Evolutionary conservation across 352 stramenopile genomes (phyloP).

Genomic region (Elongisporangium senticosum): DNA sequence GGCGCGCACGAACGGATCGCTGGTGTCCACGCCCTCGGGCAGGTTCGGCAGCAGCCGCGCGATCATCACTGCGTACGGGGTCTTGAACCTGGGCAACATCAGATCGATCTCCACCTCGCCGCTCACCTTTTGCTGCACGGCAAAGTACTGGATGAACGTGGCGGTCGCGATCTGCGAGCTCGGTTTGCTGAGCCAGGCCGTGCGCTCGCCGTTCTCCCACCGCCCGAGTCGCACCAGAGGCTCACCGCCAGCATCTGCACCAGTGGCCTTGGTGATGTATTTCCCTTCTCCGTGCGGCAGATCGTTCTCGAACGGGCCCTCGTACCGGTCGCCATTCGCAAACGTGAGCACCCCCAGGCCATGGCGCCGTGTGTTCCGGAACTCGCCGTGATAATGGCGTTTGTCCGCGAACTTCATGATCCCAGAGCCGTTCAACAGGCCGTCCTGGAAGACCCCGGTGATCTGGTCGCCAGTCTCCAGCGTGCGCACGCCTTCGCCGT

Average conservation of each 20-base stretch:
- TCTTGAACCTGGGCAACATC: conserved; percentile 56
- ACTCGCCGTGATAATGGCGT: conserved; percentile 61
- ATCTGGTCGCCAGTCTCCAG: conserved; percentile 58
- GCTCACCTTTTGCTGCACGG: conserved; percentile 22
- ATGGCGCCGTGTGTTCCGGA: conserved; percentile 53
- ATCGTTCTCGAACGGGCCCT: conserved; percentile 84
- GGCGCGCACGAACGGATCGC: conserved; percentile 63
- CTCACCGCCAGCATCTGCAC: conserved; percentile 22
- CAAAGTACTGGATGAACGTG: conserved; percentile 79
- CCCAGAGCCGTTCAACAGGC: conserved; percentile 47
- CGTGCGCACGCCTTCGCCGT: conserved; percentile 59
- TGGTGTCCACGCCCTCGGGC: conserved; percentile 59
- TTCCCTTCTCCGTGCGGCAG: conserved; percentile 82
- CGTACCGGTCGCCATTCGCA: conserved; percentile 86
- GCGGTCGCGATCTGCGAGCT: conserved; percentile 64
- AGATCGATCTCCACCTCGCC: conserved; percentile 66
- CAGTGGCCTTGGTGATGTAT: conserved; percentile 30
- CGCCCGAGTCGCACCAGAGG: conserved; percentile 53
- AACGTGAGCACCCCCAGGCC: conserved; percentile 81
- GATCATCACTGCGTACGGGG: conserved; percentile 78
- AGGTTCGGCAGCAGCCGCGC: conserved; percentile 61
- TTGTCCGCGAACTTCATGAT: conserved; percentile 67
- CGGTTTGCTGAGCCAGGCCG: conserved; percentile 57
- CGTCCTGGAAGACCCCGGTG: conserved; percentile 44
- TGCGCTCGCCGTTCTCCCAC: conserved; percentile 62